Percentiles rank a stretch among this genome's conserved stretches.
phyloP scores from a whole-genome alignment of 305 asterid genomes.

The Solanum hybrid region DNA sequence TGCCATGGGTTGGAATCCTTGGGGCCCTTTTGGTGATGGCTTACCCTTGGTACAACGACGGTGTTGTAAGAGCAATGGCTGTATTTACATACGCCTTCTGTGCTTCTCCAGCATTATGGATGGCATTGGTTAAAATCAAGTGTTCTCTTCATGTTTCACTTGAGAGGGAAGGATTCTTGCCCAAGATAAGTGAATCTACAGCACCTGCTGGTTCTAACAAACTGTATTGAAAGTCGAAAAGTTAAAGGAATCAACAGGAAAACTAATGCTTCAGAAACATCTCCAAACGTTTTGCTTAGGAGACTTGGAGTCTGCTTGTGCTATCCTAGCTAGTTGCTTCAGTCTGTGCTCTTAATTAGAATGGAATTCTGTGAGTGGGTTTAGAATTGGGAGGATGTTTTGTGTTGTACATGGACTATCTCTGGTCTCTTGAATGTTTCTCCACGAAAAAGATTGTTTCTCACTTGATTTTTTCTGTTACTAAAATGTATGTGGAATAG shows the following conservation, averaged over 20 bases:
- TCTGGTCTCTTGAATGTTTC: background rate
- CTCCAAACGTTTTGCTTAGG: background rate
- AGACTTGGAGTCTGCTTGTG: background rate
- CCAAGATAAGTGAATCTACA: constrained; percentile 48
- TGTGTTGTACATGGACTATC: background rate
- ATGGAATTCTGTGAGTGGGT: background rate
- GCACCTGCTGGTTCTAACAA: constrained; percentile 59
- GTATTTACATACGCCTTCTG: constrained; percentile 72
- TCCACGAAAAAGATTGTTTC: background rate
- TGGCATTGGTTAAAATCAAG: constrained; percentile 37
- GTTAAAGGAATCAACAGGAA: background rate
- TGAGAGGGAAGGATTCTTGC: constrained; percentile 81
- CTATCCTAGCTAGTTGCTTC: background rate
- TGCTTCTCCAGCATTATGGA: constrained; percentile 57
- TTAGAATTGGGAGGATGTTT: background rate
- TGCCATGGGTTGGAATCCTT: constrained; percentile 56
- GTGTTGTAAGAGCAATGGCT: constrained; percentile 68
- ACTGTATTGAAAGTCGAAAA: constrained; percentile 29
- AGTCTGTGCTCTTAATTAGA: background rate
- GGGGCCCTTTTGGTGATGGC: constrained; percentile 81
- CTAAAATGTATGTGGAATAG: background rate
- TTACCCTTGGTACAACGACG: constrained; percentile 69
- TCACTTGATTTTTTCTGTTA: background rate
- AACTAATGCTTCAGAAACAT: background rate
- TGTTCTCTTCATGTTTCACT: constrained; percentile 54